Percentiles rank a stretch among this genome's conserved stretches.
phyloP scores from a whole-genome alignment of 1,284 basidiomycete genomes.

The Cryptococcus sp. region DNA sequence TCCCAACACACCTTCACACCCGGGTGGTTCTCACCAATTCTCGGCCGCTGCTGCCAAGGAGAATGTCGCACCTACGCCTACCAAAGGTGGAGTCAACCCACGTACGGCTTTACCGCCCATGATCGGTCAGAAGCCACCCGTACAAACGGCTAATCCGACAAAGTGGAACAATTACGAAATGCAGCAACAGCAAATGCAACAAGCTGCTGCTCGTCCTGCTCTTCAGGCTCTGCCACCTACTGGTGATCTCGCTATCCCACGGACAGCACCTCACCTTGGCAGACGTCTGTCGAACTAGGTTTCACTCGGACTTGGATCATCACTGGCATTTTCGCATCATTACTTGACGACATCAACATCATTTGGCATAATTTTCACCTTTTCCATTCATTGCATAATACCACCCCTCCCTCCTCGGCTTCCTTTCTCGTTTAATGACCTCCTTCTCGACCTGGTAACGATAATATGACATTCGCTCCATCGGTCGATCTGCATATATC shows the following conservation, averaged over 20 bases:
- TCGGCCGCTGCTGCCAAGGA: slow-evolving; percentile 34
- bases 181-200: slow-evolving; percentile 6
- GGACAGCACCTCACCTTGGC: slow-evolving; percentile 13
- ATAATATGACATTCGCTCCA: too few relatives aligned
- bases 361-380: too few relatives aligned
- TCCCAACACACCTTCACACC: slow-evolving; percentile 43
- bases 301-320: slow-evolving; percentile 1
- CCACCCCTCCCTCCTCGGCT: too few relatives aligned
- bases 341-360: too few relatives aligned
- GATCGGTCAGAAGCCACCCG: background rate
- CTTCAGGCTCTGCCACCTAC: slow-evolving; percentile 23
- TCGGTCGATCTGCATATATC: too few relatives aligned
- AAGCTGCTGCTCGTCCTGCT: slow-evolving; percentile 17
- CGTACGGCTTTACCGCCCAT: background rate
- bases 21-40: slow-evolving; percentile 12
- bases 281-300: slow-evolving; percentile 36
- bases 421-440: too few relatives aligned
- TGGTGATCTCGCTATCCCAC: slow-evolving; percentile 19
- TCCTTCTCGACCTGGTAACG: too few relatives aligned
- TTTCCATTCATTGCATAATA: too few relatives aligned
- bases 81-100: background rate
- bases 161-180: background rate
- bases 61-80: slow-evolving; percentile 34
- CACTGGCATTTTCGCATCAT: background rate
- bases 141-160: background rate